Conservation (phyloP, 176 grass and related monocot species). For the Microstegium vimineum region DNA sequence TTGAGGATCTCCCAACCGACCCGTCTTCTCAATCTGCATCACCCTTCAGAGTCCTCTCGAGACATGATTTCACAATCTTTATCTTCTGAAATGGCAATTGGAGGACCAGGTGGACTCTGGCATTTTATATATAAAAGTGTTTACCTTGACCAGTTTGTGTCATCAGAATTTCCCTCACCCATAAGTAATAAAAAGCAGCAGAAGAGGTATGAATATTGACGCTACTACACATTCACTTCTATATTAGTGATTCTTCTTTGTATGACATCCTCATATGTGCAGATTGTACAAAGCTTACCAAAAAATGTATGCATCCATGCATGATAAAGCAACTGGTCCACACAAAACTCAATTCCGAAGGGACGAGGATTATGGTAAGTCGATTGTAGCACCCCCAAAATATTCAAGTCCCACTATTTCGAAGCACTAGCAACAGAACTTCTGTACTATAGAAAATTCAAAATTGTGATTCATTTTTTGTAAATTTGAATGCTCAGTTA, state of each 20-base stretch:
- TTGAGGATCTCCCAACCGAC: constrained; percentile 73
- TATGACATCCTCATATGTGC: constrained; percentile 25
- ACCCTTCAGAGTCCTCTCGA: constrained; percentile 7
- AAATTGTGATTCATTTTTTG: not conserved
- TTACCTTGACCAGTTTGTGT: constrained; percentile 88
- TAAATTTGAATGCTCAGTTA: not conserved
- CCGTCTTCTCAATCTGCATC: constrained; percentile 27
- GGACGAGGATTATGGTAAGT: constrained; percentile 79
- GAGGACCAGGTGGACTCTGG: constrained; percentile 88
- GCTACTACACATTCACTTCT: not conserved
- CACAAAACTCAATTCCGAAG: constrained; percentile 99
- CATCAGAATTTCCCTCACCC: constrained; percentile 70
- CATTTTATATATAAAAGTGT: constrained; percentile 96
- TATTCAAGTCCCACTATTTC: not conserved
- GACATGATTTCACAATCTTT: constrained; percentile 39
- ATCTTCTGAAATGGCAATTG: constrained; percentile 43
- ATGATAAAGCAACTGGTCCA: constrained; percentile 77
- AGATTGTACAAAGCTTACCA: constrained; percentile 93
- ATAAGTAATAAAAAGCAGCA: constrained; percentile 72
- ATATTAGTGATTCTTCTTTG: not conserved
- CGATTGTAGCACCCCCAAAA: not conserved
- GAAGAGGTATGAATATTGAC: constrained; percentile 61
- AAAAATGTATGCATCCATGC: constrained; percentile 88
- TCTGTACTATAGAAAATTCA: not conserved
- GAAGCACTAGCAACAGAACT: not conserved